Evolutionary conservation across 768 basidiomycete genomes (phyloP).

Genomic region (Clavaria fumosa): DNA sequence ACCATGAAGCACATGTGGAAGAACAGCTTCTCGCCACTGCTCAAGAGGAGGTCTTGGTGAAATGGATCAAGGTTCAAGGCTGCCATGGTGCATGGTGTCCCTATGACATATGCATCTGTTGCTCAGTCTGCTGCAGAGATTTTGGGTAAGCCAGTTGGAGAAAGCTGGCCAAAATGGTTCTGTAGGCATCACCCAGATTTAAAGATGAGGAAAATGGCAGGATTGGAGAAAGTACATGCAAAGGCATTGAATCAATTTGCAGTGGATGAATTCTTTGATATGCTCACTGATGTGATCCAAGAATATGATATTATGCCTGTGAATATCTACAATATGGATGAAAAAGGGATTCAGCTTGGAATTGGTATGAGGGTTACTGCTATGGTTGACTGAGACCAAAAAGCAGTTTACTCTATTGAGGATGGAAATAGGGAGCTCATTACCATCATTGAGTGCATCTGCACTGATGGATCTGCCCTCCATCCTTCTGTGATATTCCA

Average conservation of each 20-base stretch:
- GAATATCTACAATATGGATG: constrained; percentile 20
- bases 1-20: no score
- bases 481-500: constrained; percentile 26
- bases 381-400: constrained; percentile 12
- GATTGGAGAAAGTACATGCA: constrained; percentile 16
- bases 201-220: constrained; percentile 10
- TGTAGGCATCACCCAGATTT: constrained; percentile 22
- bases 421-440: constrained; percentile 27
- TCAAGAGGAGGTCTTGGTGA: no score
- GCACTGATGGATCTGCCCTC: constrained; percentile 25
- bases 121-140: no score
- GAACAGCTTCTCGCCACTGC: no score
- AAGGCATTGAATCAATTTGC: constrained; percentile 10
- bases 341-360: constrained; percentile 14
- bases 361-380: constrained; percentile 9
- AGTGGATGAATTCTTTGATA: constrained; percentile 11
- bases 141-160: no score
- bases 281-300: constrained; percentile 9
- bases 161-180: no score
- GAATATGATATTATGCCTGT: constrained; percentile 11
- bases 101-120: no score
- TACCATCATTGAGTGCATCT: constrained; percentile 30
- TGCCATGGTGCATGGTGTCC: no score
- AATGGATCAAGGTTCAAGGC: no score
- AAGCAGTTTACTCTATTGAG: constrained; percentile 11